Percentiles rank a stretch among this genome's conserved stretches.
phyloP scores from a whole-genome alignment of 306 rosid species.

The Dalbergia cultrata region DNA sequence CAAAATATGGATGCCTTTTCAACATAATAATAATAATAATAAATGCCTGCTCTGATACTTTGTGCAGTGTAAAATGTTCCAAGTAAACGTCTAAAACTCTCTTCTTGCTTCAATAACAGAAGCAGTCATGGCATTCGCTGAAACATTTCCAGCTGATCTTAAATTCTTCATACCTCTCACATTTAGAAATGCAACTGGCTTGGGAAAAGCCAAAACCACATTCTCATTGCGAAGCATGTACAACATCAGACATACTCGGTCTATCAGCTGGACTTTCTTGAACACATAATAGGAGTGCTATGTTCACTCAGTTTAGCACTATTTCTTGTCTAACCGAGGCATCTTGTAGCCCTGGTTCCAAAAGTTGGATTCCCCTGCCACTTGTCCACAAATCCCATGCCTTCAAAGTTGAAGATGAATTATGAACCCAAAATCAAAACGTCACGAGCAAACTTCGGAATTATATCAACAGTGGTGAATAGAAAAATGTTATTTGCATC shows the following conservation, averaged over 20 bases:
- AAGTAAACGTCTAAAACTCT: background rate
- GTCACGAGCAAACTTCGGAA: too few relatives aligned
- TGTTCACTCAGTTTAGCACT: slow-evolving; percentile 43
- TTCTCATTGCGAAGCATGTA: slow-evolving; percentile 50
- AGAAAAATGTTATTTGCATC: too few relatives aligned
- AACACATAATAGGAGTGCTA: slow-evolving; percentile 51
- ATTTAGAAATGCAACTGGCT: slow-evolving; percentile 47
- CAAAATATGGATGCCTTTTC: too few relatives aligned
- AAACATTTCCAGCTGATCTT: background rate
- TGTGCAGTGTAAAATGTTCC: too few relatives aligned
- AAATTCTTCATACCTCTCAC: too few relatives aligned
- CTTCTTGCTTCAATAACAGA: slow-evolving; percentile 48
- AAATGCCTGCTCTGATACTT: too few relatives aligned
- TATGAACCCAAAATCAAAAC: too few relatives aligned
- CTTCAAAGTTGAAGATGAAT: slow-evolving; percentile 4
- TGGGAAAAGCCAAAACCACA: slow-evolving; percentile 39
- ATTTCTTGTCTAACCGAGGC: background rate
- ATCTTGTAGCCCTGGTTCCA: slow-evolving; percentile 36
- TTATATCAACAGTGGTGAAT: too few relatives aligned
- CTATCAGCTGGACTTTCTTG: slow-evolving; percentile 54
- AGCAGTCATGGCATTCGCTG: slow-evolving; percentile 32
- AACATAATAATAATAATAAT: too few relatives aligned
- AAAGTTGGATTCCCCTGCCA: slow-evolving; percentile 27
- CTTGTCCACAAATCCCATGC: slow-evolving; percentile 57
- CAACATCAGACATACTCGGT: slow-evolving; percentile 54